phyloP scores from a whole-genome alignment of 495 filamentous ascomycete genomes.

The Polyplosphaeria fusca region DNA sequence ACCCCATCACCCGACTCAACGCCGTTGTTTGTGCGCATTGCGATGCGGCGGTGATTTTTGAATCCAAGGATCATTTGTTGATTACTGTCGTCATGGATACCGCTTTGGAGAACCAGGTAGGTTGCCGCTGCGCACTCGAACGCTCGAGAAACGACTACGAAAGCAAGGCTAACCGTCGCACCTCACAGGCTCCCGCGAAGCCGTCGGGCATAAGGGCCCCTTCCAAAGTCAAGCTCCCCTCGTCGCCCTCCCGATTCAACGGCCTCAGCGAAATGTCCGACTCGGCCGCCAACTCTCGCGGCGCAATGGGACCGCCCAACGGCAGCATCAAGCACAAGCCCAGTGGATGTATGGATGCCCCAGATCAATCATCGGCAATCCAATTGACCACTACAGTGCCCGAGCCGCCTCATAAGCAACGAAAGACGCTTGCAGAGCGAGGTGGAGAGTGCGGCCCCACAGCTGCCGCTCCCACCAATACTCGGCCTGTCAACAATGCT shows the following conservation, averaged over 20 bases:
- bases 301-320: slow-evolving; percentile 12
- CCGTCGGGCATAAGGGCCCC: slow-evolving; percentile 22
- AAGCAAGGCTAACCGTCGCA: slow-evolving; percentile 17
- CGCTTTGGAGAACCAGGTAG: slow-evolving; percentile 31
- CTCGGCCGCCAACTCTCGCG: slow-evolving; percentile 20
- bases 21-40: not conserved
- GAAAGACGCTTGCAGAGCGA: slow-evolving; percentile 29
- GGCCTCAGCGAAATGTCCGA: slow-evolving; percentile 26
- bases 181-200: slow-evolving; percentile 10
- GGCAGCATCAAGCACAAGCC: slow-evolving; percentile 25
- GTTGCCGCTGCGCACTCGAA: not conserved
- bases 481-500: slow-evolving; percentile 13
- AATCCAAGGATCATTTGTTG: slow-evolving; percentile 1
- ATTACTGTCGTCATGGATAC: slow-evolving; percentile 18
- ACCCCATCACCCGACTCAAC: slow-evolving; percentile 1
- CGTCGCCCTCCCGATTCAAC: slow-evolving; percentile 1
- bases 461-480: slow-evolving; percentile 18
- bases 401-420: slow-evolving; percentile 33
- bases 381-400: slow-evolving; percentile 25
- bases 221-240: slow-evolving; percentile 11
- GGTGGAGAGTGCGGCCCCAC: slow-evolving; percentile 27
- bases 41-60: slow-evolving; percentile 18
- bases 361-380: not conserved
- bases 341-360: slow-evolving; percentile 2
- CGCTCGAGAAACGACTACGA: not conserved